Percentiles rank a stretch among this genome's conserved stretches.
Evolutionary conservation across 352 stramenopile species (phyloP).

Genomic region (Phytophthora pseudosyringae): DNA sequence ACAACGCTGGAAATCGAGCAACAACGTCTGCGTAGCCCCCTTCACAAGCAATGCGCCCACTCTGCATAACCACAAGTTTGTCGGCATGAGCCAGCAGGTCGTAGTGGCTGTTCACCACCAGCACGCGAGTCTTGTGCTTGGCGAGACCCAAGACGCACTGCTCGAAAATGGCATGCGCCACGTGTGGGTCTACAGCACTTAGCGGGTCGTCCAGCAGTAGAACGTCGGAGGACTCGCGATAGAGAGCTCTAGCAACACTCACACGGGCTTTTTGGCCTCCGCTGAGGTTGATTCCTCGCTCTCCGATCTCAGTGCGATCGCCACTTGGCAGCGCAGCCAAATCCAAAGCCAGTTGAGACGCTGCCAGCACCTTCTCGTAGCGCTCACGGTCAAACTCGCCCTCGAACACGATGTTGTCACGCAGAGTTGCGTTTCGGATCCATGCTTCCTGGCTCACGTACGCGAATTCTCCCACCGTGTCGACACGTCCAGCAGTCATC

Average conservation of each 20-base stretch:
- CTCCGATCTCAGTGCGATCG: constrained; percentile 94
- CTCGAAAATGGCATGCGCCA: constrained; percentile 93
- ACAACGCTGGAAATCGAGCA: constrained; percentile 35
- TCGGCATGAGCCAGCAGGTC: constrained; percentile 75
- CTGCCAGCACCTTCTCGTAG: constrained; percentile 59
- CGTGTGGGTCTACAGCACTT: constrained; percentile 93
- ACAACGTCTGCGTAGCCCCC: constrained; percentile 75
- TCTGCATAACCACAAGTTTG: constrained; percentile 61
- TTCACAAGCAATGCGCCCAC: constrained; percentile 75
- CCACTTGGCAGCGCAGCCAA: constrained; percentile 86
- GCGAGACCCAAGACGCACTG: constrained; percentile 79
- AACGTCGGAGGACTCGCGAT: constrained; percentile 83
- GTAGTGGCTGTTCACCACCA: constrained; percentile 93
- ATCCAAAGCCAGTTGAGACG: constrained; percentile 88
- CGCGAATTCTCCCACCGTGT: constrained; percentile 25
- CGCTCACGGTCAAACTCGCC: constrained; percentile 25
- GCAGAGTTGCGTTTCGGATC: constrained; percentile 47
- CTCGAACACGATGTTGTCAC: constrained; percentile 48
- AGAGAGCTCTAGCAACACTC: constrained; percentile 88
- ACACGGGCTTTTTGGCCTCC: constrained; percentile 93
- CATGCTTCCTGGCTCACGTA: constrained; percentile 51
- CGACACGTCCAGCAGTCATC: constrained; percentile 16
- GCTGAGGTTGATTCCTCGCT: constrained; percentile 95
- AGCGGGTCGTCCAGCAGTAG: constrained; percentile 94
- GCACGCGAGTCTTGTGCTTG: constrained; percentile 70